Evolutionary conservation across 176 grass and related monocot genomes (phyloP).

Genomic region (Saccharum spontaneum): DNA sequence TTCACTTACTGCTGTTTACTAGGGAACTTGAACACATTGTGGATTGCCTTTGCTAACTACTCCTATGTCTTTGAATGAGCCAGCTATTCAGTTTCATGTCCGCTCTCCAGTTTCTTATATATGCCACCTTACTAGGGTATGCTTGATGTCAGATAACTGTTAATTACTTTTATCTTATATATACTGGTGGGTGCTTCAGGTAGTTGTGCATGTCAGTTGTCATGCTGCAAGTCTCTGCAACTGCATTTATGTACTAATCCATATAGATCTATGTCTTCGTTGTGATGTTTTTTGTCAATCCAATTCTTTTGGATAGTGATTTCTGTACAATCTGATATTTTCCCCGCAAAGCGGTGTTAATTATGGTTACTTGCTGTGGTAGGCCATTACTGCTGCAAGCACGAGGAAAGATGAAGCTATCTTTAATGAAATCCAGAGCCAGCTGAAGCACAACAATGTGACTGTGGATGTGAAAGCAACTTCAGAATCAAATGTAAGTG

Average conservation of each 20-base stretch:
- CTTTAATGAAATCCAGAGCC: conserved; percentile 59
- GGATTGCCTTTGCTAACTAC: background rate
- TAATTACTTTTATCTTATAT: background rate
- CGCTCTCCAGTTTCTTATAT: background rate
- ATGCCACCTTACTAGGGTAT: background rate
- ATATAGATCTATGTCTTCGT: background rate
- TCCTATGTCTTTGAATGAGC: background rate
- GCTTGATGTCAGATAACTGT: background rate
- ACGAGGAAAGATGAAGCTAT: conserved; percentile 67
- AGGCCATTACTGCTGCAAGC: conserved; percentile 61
- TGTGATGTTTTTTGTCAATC: background rate
- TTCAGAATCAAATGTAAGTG: conserved; percentile 65
- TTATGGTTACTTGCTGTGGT: conserved; percentile 1
- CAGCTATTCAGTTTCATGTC: background rate
- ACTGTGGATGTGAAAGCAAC: conserved; percentile 76
- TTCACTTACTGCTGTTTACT: background rate
- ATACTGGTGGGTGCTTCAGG: background rate
- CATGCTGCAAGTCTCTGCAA: background rate
- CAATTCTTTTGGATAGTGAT: background rate
- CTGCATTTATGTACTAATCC: background rate
- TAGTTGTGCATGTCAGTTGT: background rate
- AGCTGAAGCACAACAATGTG: conserved; percentile 58
- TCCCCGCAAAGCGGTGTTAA: background rate
- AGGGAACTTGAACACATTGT: background rate
- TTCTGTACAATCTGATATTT: background rate